phyloP scores from a whole-genome alignment of 1,284 basidiomycete species.

The Pseudozyma tsukubaensis region DNA sequence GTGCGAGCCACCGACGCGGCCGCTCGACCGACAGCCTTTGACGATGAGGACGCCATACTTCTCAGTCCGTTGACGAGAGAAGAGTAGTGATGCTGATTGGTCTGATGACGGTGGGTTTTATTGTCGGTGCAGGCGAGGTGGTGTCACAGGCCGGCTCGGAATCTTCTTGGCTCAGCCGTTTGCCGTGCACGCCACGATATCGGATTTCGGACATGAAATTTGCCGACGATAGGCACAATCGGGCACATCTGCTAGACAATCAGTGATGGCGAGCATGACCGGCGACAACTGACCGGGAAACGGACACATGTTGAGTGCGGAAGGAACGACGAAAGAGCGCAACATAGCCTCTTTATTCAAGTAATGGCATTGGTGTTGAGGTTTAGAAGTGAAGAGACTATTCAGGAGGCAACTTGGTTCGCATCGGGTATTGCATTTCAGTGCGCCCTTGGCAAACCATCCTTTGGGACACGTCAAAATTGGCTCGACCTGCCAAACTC shows the following conservation, averaged over 20 bases:
- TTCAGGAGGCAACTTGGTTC: background rate
- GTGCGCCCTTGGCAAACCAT: slow-evolving; percentile 3
- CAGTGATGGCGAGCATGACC: no score
- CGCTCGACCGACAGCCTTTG: slow-evolving; percentile 20
- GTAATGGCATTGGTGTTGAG: background rate
- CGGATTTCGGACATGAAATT: slow-evolving; percentile 38
- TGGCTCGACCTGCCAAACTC: slow-evolving; percentile 29
- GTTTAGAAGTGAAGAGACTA: no score
- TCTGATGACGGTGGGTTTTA: no score
- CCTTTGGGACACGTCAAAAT: slow-evolving; percentile 30
- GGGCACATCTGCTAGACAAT: background rate
- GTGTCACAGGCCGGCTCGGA: background rate
- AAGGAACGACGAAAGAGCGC: background rate
- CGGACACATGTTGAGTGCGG: background rate
- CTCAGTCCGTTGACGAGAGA: no score
- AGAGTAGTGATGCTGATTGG: background rate
- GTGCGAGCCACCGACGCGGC: slow-evolving; percentile 25
- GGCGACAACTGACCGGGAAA: background rate
- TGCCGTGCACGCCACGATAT: slow-evolving; percentile 15
- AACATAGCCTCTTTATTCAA: background rate
- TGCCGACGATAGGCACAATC: slow-evolving; percentile 19
- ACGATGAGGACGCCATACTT: slow-evolving; percentile 10
- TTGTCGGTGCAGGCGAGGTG: background rate
- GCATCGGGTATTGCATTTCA: slow-evolving; percentile 6
- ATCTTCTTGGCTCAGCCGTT: slow-evolving; percentile 41